Conservation (phyloP, 2,329 filamentous ascomycete genomes). For the Ophiostoma triangulosporum region DNA sequence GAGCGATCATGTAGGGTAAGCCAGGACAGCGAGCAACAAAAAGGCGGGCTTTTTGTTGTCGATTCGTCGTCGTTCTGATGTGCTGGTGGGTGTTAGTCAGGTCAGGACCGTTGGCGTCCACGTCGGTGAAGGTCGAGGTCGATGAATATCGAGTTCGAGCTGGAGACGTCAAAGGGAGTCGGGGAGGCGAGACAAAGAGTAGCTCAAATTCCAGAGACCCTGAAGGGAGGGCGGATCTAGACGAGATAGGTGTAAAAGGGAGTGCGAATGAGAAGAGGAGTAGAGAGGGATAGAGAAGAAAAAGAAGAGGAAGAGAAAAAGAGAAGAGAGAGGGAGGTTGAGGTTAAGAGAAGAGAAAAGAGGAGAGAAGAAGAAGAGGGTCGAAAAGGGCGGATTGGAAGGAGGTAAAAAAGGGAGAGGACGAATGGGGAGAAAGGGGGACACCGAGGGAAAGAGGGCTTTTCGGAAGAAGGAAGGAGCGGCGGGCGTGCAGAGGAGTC, state of each 20-base stretch:
- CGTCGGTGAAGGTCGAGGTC: background rate
- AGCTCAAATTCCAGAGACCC: conserved; percentile 3
- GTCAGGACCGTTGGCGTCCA: no score
- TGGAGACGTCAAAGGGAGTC: no score
- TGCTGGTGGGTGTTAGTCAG: background rate
- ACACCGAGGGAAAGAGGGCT: background rate
- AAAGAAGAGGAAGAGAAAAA: background rate
- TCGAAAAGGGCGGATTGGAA: background rate
- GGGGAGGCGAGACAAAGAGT: conserved; percentile 1
- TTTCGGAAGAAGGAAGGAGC: background rate
- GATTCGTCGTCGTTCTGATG: background rate
- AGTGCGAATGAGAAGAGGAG: background rate
- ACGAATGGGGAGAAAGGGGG: conserved; percentile 17
- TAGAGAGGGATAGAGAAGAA: conserved; percentile 4
- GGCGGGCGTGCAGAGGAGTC: no score
- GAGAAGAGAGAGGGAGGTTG: background rate
- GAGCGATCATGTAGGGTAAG: conserved; percentile 1
- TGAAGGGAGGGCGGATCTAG: conserved; percentile 4
- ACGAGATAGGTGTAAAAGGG: conserved; percentile 1
- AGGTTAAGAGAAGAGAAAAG: background rate
- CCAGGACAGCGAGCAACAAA: conserved; percentile 2
- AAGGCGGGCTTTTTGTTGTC: conserved; percentile 1
- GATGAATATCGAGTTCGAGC: background rate
- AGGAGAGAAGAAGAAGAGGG: background rate
- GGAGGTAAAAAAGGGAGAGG: background rate